Percentiles rank a stretch among this genome's conserved stretches.
Conservation (phyloP, 768 basidiomycete genomes). For the Rhizopogon rudus region DNA sequence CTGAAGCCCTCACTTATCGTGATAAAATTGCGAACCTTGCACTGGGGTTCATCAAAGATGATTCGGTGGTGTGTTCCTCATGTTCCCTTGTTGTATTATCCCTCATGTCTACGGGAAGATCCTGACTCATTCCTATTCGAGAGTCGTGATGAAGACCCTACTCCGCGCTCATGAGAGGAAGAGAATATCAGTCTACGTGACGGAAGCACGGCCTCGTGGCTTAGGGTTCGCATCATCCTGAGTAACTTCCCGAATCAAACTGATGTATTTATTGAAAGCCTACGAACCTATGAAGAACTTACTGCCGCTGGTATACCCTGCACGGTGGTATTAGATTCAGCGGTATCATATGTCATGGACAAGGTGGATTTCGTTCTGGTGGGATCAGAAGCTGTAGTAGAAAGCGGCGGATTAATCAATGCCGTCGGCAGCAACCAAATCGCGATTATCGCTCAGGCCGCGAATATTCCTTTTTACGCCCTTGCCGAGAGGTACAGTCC, state of each 20-base stretch:
- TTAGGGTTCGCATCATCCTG: slow-evolving; percentile 58
- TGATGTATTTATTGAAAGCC: slow-evolving; percentile 37
- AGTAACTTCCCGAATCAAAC: slow-evolving; percentile 7
- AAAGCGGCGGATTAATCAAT: slow-evolving; percentile 90
- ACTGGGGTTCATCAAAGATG: slow-evolving; percentile 93
- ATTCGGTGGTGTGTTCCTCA: slow-evolving; percentile 63
- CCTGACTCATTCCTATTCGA: slow-evolving; percentile 93
- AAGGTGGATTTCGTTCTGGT: slow-evolving; percentile 94
- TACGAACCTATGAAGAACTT: slow-evolving; percentile 87
- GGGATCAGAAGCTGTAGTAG: slow-evolving; percentile 97
- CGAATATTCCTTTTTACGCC: slow-evolving; percentile 95
- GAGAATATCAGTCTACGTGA: slow-evolving; percentile 95
- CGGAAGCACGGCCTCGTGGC: slow-evolving; percentile 88
- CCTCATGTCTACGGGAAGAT: slow-evolving; percentile 49
- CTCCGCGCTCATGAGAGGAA: slow-evolving; percentile 87
- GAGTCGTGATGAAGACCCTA: slow-evolving; percentile 92
- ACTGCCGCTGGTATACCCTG: slow-evolving; percentile 90
- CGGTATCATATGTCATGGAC: slow-evolving; percentile 96
- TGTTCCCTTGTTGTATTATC: slow-evolving; percentile 9
- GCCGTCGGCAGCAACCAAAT: slow-evolving; percentile 96
- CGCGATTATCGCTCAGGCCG: slow-evolving; percentile 91
- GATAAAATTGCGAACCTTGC: slow-evolving; percentile 85
- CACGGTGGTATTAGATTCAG: slow-evolving; percentile 92
- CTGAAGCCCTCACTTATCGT: slow-evolving; percentile 79
- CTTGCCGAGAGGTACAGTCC: slow-evolving; percentile 75